A percentile compares a stretch with the other conserved stretches of the same genome.
These are phyloP conservation scores for Diphasiastrum complanatum DNA, from an alignment of 83 land plant genomes.

Conservation along the genomic window DNA sequence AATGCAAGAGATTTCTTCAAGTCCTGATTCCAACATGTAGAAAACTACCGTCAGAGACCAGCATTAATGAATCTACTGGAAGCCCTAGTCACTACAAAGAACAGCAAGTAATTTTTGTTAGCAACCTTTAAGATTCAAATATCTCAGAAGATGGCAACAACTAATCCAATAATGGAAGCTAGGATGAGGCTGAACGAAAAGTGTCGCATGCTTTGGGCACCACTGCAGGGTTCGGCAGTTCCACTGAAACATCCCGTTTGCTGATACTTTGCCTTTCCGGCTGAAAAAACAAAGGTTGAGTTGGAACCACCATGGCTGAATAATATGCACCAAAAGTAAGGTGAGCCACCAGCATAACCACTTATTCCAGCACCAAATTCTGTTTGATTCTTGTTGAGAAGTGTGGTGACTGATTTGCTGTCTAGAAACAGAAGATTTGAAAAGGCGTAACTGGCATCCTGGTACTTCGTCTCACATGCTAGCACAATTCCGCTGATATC, in stretches of 20 bases:
- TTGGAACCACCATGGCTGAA: conserved; percentile 44
- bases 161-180: no score
- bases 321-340: conserved; percentile 59
- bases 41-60: no score
- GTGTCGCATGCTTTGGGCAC: no score
- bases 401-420: conserved; percentile 26
- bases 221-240: conserved; percentile 33
- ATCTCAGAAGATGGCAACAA: no score
- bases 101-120: no score
- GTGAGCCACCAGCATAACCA: conserved; percentile 30
- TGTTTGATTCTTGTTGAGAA: conserved; percentile 35
- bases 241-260: conserved; percentile 66
- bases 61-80: no score
- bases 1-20: no score
- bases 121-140: no score
- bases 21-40: no score
- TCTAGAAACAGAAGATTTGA: conserved; percentile 33
- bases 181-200: no score
- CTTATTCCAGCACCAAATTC: conserved; percentile 53
- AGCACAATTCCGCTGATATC: conserved; percentile 47
- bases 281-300: conserved; percentile 53
- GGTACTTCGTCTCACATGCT: conserved; percentile 41
- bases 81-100: no score
- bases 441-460: conserved; percentile 43
- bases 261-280: conserved; percentile 41